Evolutionary conservation across 2,329 filamentous ascomycete genomes (phyloP).

Genomic region (Sodiomyces alkalinus): DNA sequence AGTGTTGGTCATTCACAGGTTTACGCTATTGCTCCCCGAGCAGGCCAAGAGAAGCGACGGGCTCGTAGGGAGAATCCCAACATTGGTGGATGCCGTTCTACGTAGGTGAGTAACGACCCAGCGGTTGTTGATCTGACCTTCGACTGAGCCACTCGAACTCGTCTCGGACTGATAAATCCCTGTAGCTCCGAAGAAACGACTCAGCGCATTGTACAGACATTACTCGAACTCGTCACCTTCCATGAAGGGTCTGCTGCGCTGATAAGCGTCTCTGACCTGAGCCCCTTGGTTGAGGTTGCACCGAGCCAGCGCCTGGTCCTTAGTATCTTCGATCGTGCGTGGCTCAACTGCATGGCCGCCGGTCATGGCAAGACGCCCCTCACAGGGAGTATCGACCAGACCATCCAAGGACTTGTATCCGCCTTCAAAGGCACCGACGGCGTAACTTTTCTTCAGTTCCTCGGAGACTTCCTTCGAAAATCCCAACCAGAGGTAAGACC

Average conservation of each 20-base stretch:
- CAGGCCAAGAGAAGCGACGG: constrained; percentile 25
- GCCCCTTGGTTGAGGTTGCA: constrained; percentile 40
- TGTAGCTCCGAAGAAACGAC: constrained; percentile 36
- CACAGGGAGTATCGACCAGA: constrained; percentile 26
- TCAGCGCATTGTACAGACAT: constrained; percentile 36
- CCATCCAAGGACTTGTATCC: constrained; percentile 31
- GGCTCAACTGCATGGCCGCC: constrained; percentile 31
- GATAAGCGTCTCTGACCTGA: constrained; percentile 32
- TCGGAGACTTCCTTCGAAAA: constrained; percentile 35
- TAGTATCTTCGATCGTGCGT: constrained; percentile 40
- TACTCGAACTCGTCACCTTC: constrained; percentile 38
- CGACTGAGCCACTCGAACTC: too few relatives aligned
- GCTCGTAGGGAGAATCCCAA: constrained; percentile 36
- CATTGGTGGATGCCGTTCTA: constrained; percentile 35
- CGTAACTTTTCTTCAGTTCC: constrained; percentile 41
- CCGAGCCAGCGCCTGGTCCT: constrained; percentile 36
- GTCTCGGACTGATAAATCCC: neutral
- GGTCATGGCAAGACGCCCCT: constrained; percentile 16
- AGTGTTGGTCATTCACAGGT: constrained; percentile 47
- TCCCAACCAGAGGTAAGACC: constrained; percentile 29
- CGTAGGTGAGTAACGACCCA: constrained; percentile 29
- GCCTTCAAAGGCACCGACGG: constrained; percentile 44
- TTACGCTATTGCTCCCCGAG: constrained; percentile 39
- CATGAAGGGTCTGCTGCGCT: constrained; percentile 33
- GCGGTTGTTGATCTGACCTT: too few relatives aligned